Evolutionary conservation across 352 stramenopile species (phyloP).

Genomic region (Globisporangium spinosum): DNA sequence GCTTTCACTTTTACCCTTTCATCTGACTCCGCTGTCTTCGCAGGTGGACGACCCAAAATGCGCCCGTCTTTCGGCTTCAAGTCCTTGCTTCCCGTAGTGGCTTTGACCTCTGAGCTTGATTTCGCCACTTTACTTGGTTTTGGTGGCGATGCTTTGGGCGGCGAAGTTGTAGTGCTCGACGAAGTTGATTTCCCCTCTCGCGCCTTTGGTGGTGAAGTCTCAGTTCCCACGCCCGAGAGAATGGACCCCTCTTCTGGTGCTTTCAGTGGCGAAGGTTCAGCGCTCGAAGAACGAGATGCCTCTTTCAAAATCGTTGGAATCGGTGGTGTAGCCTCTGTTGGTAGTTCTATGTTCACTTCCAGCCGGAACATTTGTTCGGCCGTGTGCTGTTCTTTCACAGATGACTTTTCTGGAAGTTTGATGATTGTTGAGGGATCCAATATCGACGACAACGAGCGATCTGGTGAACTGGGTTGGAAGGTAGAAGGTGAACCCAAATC

Average conservation of each 20-base stretch:
- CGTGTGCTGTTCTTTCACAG: not conserved
- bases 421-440: not conserved
- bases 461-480: not conserved
- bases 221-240: not conserved
- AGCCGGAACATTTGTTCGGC: not conserved
- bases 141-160: not conserved
- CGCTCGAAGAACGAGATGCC: not conserved
- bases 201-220: not conserved
- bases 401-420: not conserved
- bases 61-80: slow-evolving; percentile 7
- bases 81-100: not conserved
- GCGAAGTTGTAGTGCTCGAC: not conserved
- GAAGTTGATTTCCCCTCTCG: not conserved
- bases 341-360: not conserved
- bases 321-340: not conserved
- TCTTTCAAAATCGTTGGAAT: not conserved
- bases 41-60: not conserved
- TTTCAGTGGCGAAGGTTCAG: not conserved
- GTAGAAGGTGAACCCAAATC: not conserved
- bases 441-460: too few relatives aligned
- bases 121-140: slow-evolving; percentile 9
- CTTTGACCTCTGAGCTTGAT: not conserved
- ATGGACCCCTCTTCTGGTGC: not conserved
- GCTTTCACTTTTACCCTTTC: slow-evolving; percentile 13
- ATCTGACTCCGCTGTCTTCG: not conserved